Evolutionary conservation across 345 rosid species (phyloP).

Genomic region (Populus deltoides): DNA sequence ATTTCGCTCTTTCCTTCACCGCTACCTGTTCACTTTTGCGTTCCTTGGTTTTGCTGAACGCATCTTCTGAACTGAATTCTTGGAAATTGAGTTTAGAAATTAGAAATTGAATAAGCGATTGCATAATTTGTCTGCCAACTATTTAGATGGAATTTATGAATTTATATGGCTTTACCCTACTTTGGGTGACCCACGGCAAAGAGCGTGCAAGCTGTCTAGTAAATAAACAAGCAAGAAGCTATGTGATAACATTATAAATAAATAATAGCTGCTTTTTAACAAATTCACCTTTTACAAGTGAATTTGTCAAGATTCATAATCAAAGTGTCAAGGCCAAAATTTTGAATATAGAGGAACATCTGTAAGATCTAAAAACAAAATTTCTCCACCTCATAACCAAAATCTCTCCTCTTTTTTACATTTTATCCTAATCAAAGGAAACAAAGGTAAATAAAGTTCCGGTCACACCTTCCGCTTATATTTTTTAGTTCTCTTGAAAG

Average conservation of each 20-base stretch:
- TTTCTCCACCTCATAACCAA: not conserved
- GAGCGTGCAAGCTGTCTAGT: too few relatives aligned
- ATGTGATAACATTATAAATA: not conserved
- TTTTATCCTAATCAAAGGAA: not conserved
- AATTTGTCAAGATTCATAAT: not conserved
- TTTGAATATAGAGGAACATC: not conserved
- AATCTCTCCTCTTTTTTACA: not conserved
- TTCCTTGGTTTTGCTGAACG: too few relatives aligned
- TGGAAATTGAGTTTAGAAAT: too few relatives aligned
- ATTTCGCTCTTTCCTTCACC: too few relatives aligned
- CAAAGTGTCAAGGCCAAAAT: not conserved
- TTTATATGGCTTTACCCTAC: too few relatives aligned
- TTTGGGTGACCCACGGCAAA: too few relatives aligned
- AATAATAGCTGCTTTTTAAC: not conserved
- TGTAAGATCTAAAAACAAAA: not conserved
- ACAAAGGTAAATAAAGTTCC: not conserved
- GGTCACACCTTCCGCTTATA: conserved; percentile 3
- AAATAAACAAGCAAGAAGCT: too few relatives aligned
- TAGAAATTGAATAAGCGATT: too few relatives aligned
- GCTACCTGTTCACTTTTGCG: too few relatives aligned
- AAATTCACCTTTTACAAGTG: not conserved
- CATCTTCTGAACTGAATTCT: too few relatives aligned
- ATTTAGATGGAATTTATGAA: too few relatives aligned
- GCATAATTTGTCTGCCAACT: too few relatives aligned
- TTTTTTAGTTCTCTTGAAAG: conserved; percentile 42